Percentiles rank a stretch among this genome's conserved stretches.
These are phyloP conservation scores for Sarcomyxa edulis DNA, from an alignment of 768 basidiomycete species.

Conservation along the genomic window DNA sequence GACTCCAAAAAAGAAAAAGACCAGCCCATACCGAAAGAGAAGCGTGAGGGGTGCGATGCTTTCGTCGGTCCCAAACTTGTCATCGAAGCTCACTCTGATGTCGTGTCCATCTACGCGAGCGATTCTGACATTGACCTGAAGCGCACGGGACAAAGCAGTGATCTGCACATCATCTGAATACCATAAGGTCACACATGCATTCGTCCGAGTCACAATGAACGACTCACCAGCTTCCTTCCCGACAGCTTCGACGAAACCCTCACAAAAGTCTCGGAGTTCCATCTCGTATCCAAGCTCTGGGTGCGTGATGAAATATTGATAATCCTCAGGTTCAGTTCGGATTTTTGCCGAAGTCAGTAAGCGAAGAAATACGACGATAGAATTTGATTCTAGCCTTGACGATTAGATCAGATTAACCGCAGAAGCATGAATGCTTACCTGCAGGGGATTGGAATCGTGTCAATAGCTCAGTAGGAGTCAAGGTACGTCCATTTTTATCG, in stretches of 20 bases:
- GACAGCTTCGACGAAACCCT: slow-evolving; percentile 68
- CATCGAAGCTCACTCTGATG: slow-evolving; percentile 33
- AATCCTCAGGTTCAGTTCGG: slow-evolving; percentile 53
- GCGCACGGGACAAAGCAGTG: slow-evolving; percentile 63
- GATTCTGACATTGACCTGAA: slow-evolving; percentile 63
- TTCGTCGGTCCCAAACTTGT: slow-evolving; percentile 44
- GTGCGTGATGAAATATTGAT: slow-evolving; percentile 69
- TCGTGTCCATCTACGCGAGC: slow-evolving; percentile 80
- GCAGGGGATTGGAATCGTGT: slow-evolving; percentile 48
- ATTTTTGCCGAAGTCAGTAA: slow-evolving; percentile 83
- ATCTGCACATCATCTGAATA: slow-evolving; percentile 77
- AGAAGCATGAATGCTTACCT: slow-evolving; percentile 26
- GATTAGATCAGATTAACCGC: background rate
- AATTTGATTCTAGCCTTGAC: slow-evolving; percentile 48
- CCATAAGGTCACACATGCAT: background rate
- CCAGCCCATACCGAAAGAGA: slow-evolving; percentile 58
- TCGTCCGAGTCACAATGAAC: slow-evolving; percentile 12
- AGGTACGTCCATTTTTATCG: slow-evolving; percentile 22
- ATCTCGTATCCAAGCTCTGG: slow-evolving; percentile 60
- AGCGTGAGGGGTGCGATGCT: slow-evolving; percentile 53
- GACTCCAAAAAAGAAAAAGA: slow-evolving; percentile 2
- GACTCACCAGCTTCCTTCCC: slow-evolving; percentile 71
- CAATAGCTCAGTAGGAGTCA: slow-evolving; percentile 37
- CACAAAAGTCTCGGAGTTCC: slow-evolving; percentile 63
- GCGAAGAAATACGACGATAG: slow-evolving; percentile 76